These are phyloP conservation scores for Globisporangium radiosum DNA, from an alignment of 352 stramenopile species.

Conservation along the genomic window DNA sequence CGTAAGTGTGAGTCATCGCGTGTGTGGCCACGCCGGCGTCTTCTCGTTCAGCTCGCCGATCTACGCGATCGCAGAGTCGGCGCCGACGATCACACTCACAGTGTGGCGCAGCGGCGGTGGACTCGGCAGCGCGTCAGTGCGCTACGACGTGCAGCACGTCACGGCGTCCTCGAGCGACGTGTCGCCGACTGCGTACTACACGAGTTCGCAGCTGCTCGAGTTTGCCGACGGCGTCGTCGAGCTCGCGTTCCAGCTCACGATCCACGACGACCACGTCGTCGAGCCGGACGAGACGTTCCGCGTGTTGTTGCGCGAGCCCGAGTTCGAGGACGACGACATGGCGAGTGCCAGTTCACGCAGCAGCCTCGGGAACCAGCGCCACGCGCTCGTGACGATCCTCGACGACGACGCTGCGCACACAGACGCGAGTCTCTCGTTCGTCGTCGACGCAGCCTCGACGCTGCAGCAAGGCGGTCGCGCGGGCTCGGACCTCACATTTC, in stretches of 20 bases:
- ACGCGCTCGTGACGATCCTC: slow-evolving; percentile 62
- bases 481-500: slow-evolving; percentile 36
- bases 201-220: slow-evolving; percentile 60
- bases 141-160: slow-evolving; percentile 83
- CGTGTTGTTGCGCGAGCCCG: slow-evolving; percentile 36
- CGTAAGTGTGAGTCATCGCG: slow-evolving; percentile 54
- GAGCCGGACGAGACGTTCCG: slow-evolving; percentile 69
- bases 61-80: slow-evolving; percentile 78
- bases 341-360: not conserved
- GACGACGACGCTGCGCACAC: slow-evolving; percentile 47
- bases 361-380: slow-evolving; percentile 54
- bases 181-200: slow-evolving; percentile 85
- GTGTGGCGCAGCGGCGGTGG: slow-evolving; percentile 85
- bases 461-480: slow-evolving; percentile 31
- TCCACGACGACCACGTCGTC: slow-evolving; percentile 86
- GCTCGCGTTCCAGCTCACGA: slow-evolving; percentile 86
- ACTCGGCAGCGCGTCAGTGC: slow-evolving; percentile 56
- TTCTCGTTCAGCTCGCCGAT: slow-evolving; percentile 84
- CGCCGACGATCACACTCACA: slow-evolving; percentile 69
- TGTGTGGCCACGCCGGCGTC: slow-evolving; percentile 89
- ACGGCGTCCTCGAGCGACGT: slow-evolving; percentile 74
- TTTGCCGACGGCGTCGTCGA: slow-evolving; percentile 81
- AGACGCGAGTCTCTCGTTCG: slow-evolving; percentile 32
- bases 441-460: slow-evolving; percentile 20
- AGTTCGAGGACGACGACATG: slow-evolving; percentile 9